A percentile compares a stretch with the other conserved stretches of the same genome.
phyloP scores from a whole-genome alignment of 306 rosid species.

The Styphnolobium japonicum region DNA sequence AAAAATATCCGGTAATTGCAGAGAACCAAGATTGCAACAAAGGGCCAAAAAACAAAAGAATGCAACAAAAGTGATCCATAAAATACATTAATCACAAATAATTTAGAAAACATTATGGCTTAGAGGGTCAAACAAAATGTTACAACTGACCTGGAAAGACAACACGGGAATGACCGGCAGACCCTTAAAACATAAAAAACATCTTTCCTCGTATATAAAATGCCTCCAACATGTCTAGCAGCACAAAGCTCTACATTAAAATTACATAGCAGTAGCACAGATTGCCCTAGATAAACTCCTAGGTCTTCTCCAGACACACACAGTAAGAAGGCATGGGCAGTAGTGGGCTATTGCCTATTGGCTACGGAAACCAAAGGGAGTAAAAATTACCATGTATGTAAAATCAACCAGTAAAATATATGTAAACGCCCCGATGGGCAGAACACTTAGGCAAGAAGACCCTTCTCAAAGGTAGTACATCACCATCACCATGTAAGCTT shows the following conservation, averaged over 20 bases:
- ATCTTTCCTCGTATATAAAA: constrained; percentile 28
- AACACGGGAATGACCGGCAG: constrained; percentile 23
- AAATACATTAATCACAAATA: constrained; percentile 34
- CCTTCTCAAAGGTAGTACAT: constrained; percentile 28
- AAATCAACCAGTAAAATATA: constrained; percentile 37
- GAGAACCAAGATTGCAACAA: background rate
- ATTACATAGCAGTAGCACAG: constrained; percentile 31
- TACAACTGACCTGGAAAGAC: constrained; percentile 39
- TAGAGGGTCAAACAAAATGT: constrained; percentile 34
- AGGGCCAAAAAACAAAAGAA: background rate
- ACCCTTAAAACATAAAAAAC: constrained; percentile 18
- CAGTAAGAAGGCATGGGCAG: constrained; percentile 24
- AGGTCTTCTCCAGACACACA: constrained; percentile 33
- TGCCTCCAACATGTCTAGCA: constrained; percentile 34
- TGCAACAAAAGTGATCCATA: background rate
- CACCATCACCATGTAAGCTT: constrained; percentile 20
- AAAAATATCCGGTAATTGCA: too few species aligned
- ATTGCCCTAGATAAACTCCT: constrained; percentile 30
- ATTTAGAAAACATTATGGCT: constrained; percentile 28
- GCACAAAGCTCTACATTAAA: constrained; percentile 35
- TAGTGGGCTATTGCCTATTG: constrained; percentile 35
- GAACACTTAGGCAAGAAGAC: constrained; percentile 34
- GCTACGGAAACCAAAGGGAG: constrained; percentile 28
- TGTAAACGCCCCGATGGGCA: constrained; percentile 25
- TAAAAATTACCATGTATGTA: constrained; percentile 34